phyloP scores from a whole-genome alignment of 2,329 filamentous ascomycete species.

The Phyllosticta capitalensis region DNA sequence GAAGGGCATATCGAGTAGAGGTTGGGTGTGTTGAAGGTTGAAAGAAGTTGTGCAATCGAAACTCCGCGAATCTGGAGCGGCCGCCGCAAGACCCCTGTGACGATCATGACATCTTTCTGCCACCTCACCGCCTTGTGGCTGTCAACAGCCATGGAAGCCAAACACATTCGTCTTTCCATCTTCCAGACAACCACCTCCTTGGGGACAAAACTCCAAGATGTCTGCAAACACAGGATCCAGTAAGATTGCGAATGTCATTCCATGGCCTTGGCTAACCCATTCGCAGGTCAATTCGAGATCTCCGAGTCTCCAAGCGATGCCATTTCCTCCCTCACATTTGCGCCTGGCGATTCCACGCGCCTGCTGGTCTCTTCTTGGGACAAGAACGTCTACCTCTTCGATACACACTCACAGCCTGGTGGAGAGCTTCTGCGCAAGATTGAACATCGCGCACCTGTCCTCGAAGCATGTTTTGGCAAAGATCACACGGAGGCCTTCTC shows the following conservation, averaged over 20 bases:
- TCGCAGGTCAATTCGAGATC: slow-evolving; percentile 63
- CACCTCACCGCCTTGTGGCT: background rate
- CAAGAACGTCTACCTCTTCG: slow-evolving; percentile 82
- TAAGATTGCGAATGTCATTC: background rate
- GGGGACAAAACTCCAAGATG: slow-evolving; percentile 6
- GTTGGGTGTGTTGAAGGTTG: background rate
- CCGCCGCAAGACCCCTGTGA: background rate
- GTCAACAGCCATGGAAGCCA: slow-evolving; percentile 2
- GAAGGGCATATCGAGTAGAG: slow-evolving; percentile 41
- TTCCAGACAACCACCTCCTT: background rate
- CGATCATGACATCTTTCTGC: slow-evolving; percentile 11
- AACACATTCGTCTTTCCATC: background rate
- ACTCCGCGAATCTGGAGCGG: slow-evolving; percentile 8
- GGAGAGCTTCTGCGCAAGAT: slow-evolving; percentile 62
- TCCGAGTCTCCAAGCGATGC: slow-evolving; percentile 74
- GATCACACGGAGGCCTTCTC: slow-evolving; percentile 77
- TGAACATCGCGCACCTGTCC: slow-evolving; percentile 73
- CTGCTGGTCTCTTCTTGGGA: slow-evolving; percentile 95
- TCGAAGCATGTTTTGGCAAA: slow-evolving; percentile 85
- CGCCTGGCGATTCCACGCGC: slow-evolving; percentile 61
- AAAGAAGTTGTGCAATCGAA: slow-evolving; percentile 3
- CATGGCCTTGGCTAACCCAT: background rate
- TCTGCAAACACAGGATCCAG: slow-evolving; percentile 5
- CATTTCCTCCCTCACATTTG: slow-evolving; percentile 79
- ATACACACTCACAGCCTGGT: slow-evolving; percentile 51